Evolutionary conservation across 345 rosid species (phyloP), one percentile per base, ranked within the genome.

Genomic region (Barbarea vulgaris): DNA sequence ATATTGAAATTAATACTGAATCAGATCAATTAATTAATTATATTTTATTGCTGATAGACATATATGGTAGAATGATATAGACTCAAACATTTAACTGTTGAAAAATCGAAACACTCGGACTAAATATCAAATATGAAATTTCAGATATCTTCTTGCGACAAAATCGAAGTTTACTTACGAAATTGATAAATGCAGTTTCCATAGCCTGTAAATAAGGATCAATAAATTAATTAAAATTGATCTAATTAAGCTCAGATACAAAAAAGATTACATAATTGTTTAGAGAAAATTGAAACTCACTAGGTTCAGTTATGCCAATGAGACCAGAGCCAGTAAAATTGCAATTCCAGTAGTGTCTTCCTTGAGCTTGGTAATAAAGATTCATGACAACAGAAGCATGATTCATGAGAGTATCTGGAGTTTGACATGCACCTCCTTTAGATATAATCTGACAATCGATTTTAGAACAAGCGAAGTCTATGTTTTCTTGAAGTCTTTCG

Each of bases 341-440:
- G 34, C 76, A 72, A 19, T 47, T 62, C 76, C 70, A 72, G 9
- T 7, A 13, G 12, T 60, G 27, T 48, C 76, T 34, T 31, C 68
- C 68, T 47, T 30, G 42, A 22, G 61, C 9, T 72, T 72, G 76
- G 50, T 61, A 72, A 48, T 72, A 72, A 52, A 63, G 58, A 60
- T 72, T 72, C 76, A 72, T 72, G 37, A 47, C 76, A 21, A 72
- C 69, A 33, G 76, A 72, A 22, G 69, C 76, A 15, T 27, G 41
- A 50, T 9, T 46, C 9, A 33, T 34, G 33, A 36, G 37, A 31
- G 9, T 61, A 22, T 47, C 42, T 31, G 76, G 67, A 25, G 6
- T 17, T 39, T 47, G 22, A 48, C 76, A 72, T 51, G 61, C 36
- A 36, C 76, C 69, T 46, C 61, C 76, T 24, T 60, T 2, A 12